Conservation (phyloP, 352 stramenopile species). For the Phytophthora gonapodyides region DNA sequence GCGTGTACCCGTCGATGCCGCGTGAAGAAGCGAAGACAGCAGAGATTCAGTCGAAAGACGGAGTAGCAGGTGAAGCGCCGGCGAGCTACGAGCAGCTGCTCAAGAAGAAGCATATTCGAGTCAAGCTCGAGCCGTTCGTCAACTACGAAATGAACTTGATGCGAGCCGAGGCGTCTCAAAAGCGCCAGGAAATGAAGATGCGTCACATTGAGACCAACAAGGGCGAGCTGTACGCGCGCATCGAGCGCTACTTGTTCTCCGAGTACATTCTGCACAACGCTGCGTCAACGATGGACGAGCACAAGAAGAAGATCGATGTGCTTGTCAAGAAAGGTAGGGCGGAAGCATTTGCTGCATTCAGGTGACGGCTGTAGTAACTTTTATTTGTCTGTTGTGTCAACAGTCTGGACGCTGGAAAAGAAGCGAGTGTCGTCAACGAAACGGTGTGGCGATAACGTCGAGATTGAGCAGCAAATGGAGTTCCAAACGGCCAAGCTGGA, state of each 20-base stretch:
- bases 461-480: constrained; percentile 59
- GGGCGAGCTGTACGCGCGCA: constrained; percentile 67
- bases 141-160: constrained; percentile 88
- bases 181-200: constrained; percentile 85
- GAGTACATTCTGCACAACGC: constrained; percentile 82
- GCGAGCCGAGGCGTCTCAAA: constrained; percentile 74
- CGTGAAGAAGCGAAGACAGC: constrained; percentile 7
- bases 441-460: constrained; percentile 61
- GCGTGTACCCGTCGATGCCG: constrained; percentile 50
- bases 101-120: constrained; percentile 60
- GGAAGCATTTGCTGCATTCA: constrained; percentile 3
- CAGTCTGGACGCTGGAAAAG: constrained; percentile 66
- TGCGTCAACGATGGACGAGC: constrained; percentile 54
- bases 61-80: constrained; percentile 7
- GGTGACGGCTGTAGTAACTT: background rate
- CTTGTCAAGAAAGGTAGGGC: constrained; percentile 74
- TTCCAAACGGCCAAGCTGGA: constrained; percentile 82
- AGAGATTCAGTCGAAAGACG: constrained; percentile 12
- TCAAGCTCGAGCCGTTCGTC: constrained; percentile 80
- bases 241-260: constrained; percentile 79
- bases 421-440: constrained; percentile 62
- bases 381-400: constrained; percentile 1
- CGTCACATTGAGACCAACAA: constrained; percentile 84
- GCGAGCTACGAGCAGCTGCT: constrained; percentile 37
- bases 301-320: constrained; percentile 68